Conservation (phyloP, 306 rosid species). For the Sicyos edulis region DNA sequence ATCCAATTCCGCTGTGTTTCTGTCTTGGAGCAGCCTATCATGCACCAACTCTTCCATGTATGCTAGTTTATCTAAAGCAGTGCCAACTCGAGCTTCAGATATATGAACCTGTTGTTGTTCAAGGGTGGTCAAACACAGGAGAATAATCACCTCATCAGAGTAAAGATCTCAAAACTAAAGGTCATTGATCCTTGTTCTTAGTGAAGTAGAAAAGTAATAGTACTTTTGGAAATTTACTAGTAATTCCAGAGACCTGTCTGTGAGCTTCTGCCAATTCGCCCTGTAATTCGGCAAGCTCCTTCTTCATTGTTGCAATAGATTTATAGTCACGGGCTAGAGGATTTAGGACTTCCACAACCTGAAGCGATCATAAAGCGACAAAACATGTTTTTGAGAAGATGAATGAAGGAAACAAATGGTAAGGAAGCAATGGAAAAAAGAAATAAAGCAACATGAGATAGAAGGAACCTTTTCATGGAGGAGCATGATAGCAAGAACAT, state of each 20-base stretch:
- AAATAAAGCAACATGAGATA: neutral
- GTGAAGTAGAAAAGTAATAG: neutral
- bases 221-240: neutral
- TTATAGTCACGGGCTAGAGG: slow-evolving; percentile 91
- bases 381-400: neutral
- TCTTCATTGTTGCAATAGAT: slow-evolving; percentile 82
- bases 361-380: slow-evolving; percentile 10
- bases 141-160: neutral
- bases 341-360: slow-evolving; percentile 71
- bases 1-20: slow-evolving; percentile 39
- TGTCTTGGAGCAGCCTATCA: slow-evolving; percentile 66
- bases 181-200: neutral
- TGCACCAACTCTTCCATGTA: slow-evolving; percentile 92
- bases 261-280: slow-evolving; percentile 83
- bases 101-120: slow-evolving; percentile 74
- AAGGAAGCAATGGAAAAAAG: neutral
- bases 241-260: slow-evolving; percentile 49
- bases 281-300: slow-evolving; percentile 85
- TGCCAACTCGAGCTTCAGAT: slow-evolving; percentile 83
- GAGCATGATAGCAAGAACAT: slow-evolving; percentile 84
- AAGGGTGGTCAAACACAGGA: slow-evolving; percentile 21
- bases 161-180: neutral
- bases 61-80: slow-evolving; percentile 95
- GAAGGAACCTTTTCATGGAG: slow-evolving; percentile 83
- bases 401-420: neutral